phyloP scores from a whole-genome alignment of 2,329 filamentous ascomycete genomes.

The Botrytis aclada region DNA sequence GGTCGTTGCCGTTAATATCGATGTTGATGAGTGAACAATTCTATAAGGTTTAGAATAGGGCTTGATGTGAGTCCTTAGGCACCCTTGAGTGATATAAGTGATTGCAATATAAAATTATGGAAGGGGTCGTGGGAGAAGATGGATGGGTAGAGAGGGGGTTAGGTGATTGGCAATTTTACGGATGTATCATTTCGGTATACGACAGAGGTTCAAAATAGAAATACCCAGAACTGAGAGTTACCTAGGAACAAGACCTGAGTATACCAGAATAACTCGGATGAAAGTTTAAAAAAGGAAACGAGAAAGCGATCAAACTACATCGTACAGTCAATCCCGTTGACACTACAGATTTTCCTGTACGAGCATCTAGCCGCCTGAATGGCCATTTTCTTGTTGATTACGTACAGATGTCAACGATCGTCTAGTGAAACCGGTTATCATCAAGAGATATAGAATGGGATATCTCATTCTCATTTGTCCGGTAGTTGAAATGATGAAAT shows the following conservation, averaged over 20 bases:
- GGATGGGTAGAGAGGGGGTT: neutral
- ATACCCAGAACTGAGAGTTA: neutral
- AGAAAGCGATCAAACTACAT: neutral
- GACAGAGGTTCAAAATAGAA: neutral
- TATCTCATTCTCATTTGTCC: conserved; percentile 1
- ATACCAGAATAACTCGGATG: neutral
- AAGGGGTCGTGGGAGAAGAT: neutral
- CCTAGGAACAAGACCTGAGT: neutral
- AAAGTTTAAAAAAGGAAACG: neutral
- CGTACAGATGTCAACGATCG: neutral
- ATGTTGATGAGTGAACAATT: neutral
- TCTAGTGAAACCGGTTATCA: neutral
- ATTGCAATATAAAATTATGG: neutral
- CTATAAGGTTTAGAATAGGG: neutral
- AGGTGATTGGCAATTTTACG: neutral
- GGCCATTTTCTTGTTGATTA: neutral
- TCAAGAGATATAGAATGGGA: neutral
- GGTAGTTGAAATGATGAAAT: conserved; percentile 4
- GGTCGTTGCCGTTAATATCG: neutral
- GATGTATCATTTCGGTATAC: neutral
- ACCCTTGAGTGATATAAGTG: neutral
- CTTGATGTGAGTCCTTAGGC: neutral
- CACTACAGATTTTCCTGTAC: neutral
- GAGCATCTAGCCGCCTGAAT: neutral
- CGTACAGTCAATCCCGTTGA: neutral